Evolutionary conservation across 345 rosid species (phyloP).

Genomic region (Ceriops tagal): DNA sequence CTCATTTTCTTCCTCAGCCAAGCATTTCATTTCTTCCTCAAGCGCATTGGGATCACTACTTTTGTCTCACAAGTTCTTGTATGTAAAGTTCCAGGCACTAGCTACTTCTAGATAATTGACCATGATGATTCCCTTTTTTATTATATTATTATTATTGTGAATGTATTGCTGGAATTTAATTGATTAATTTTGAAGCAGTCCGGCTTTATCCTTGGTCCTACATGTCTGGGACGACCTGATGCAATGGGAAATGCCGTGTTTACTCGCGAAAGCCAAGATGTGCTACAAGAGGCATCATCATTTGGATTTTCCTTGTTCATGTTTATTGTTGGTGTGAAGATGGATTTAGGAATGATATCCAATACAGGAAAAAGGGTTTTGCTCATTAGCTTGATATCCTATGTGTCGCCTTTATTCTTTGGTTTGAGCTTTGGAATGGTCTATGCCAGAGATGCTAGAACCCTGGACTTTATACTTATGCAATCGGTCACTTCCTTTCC

Average conservation of each 20-base stretch:
- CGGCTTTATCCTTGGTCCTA: slow-evolving; percentile 35
- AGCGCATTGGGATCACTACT: neutral
- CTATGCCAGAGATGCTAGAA: neutral
- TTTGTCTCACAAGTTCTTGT: slow-evolving; percentile 18
- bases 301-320: slow-evolving; percentile 29
- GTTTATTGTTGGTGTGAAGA: slow-evolving; percentile 32
- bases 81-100: neutral
- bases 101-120: too few relatives aligned
- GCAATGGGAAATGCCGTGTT: slow-evolving; percentile 10
- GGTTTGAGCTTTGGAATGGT: neutral
- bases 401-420: neutral
- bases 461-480: neutral
- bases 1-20: slow-evolving; percentile 7
- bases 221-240: slow-evolving; percentile 22
- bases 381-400: slow-evolving; percentile 15
- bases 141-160: neutral
- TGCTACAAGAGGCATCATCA: slow-evolving; percentile 7
- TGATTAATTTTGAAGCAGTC: slow-evolving; percentile 20
- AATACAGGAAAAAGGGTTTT: slow-evolving; percentile 22
- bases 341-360: slow-evolving; percentile 21
- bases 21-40: slow-evolving; percentile 10
- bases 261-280: slow-evolving; percentile 14
- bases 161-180: neutral
- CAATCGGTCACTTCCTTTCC: slow-evolving; percentile 37
- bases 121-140: neutral